Percentiles rank a stretch among this genome's conserved stretches.
These are phyloP conservation scores for Niebla homalea DNA, from an alignment of 495 filamentous ascomycete genomes.

Conservation along the genomic window DNA sequence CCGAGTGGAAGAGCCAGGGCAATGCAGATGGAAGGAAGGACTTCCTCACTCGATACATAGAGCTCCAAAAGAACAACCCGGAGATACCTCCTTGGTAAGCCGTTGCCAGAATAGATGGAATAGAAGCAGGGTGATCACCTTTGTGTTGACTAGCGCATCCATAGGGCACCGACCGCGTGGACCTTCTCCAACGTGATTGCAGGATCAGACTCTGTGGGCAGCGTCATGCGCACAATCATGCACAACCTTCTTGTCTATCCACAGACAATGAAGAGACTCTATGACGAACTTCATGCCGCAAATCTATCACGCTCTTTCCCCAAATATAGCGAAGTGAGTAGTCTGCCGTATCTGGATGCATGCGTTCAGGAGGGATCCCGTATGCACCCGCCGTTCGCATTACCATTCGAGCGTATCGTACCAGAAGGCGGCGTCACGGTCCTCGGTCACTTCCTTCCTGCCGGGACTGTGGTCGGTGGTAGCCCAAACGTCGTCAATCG, in stretches of 20 bases:
- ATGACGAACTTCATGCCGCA: slow-evolving; percentile 19
- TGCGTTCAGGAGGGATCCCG: slow-evolving; percentile 17
- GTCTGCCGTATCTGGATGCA: slow-evolving; percentile 26
- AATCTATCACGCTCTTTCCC: slow-evolving; percentile 5
- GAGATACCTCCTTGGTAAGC: slow-evolving; percentile 21
- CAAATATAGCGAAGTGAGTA: slow-evolving; percentile 16
- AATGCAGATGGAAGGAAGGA: slow-evolving; percentile 12
- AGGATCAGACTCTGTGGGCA: slow-evolving; percentile 23
- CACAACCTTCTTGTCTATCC: slow-evolving; percentile 20
- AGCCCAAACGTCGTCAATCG: slow-evolving; percentile 8
- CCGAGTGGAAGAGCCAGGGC: neutral
- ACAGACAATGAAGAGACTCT: slow-evolving; percentile 9
- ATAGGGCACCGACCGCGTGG: slow-evolving; percentile 10
- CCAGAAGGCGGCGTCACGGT: slow-evolving; percentile 20
- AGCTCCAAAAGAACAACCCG: slow-evolving; percentile 21
- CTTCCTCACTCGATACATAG: slow-evolving; percentile 26
- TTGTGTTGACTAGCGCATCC: neutral
- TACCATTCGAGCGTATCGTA: slow-evolving; percentile 29
- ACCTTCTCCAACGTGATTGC: slow-evolving; percentile 21
- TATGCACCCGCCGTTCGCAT: slow-evolving; percentile 27
- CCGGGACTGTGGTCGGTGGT: slow-evolving; percentile 5
- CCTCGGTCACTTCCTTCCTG: slow-evolving; percentile 1
- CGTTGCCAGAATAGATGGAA: neutral
- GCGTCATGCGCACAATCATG: slow-evolving; percentile 16
- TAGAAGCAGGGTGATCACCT: neutral